Percentiles rank a stretch among this genome's conserved stretches.
phyloP scores from a whole-genome alignment of 2,329 filamentous ascomycete species.

The Penicillium rolfsii region DNA sequence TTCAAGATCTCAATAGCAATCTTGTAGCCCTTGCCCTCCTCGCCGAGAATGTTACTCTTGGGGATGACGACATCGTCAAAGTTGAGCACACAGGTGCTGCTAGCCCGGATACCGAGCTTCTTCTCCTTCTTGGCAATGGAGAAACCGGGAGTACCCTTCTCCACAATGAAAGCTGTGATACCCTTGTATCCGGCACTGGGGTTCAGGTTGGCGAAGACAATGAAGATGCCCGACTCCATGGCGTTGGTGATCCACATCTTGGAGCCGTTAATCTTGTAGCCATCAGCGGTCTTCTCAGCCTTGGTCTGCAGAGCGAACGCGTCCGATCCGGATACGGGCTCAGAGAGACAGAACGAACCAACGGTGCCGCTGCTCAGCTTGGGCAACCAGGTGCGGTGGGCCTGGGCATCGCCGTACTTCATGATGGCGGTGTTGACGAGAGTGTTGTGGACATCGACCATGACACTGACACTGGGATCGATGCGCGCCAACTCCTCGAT shows the following conservation, averaged over 20 bases:
- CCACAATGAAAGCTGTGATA: conserved; percentile 93
- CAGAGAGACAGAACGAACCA: conserved; percentile 87
- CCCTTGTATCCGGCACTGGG: conserved; percentile 93
- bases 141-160: conserved; percentile 88
- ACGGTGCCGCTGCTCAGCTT: conserved; percentile 86
- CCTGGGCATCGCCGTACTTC: conserved; percentile 75
- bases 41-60: conserved; percentile 82
- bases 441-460: conserved; percentile 98
- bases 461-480: conserved; percentile 90
- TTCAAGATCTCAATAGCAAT: conserved; percentile 94
- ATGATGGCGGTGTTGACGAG: conserved; percentile 91
- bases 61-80: conserved; percentile 95
- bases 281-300: conserved; percentile 78
- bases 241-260: conserved; percentile 99
- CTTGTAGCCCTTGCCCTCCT: conserved; percentile 93
- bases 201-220: conserved; percentile 96
- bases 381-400: conserved; percentile 88
- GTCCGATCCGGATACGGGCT: conserved; percentile 90
- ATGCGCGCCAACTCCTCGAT: conserved; percentile 96
- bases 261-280: conserved; percentile 83
- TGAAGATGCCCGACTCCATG: conserved; percentile 90
- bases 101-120: conserved; percentile 96
- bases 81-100: conserved; percentile 94
- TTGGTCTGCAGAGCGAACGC: conserved; percentile 94
- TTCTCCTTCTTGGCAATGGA: conserved; percentile 99